phyloP scores from a whole-genome alignment of 2,329 filamentous ascomycete species.

The Cladorrhinum sp. region DNA sequence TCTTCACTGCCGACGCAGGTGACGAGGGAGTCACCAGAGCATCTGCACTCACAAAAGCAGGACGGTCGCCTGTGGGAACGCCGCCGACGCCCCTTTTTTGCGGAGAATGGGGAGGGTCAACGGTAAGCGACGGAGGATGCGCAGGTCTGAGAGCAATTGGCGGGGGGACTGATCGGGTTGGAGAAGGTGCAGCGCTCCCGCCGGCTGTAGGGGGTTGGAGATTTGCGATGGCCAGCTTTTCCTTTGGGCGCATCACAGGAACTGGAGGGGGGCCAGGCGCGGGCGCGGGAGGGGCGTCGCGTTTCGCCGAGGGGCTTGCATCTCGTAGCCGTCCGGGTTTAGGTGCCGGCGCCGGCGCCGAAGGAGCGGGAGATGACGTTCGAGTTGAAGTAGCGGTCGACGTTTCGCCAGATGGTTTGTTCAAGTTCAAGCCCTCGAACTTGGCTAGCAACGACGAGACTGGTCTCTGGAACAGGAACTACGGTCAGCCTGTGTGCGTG shows the following conservation, averaged over 20 bases:
- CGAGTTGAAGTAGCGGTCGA: slow-evolving; percentile 35
- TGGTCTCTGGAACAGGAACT: slow-evolving; percentile 56
- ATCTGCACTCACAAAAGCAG: slow-evolving; percentile 48
- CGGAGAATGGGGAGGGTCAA: slow-evolving; percentile 69
- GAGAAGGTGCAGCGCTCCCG: slow-evolving; percentile 29
- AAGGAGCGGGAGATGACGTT: slow-evolving; percentile 34
- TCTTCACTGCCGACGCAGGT: slow-evolving; percentile 42
- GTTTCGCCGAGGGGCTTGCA: slow-evolving; percentile 36
- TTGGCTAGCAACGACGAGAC: slow-evolving; percentile 78
- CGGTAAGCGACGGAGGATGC: slow-evolving; percentile 61
- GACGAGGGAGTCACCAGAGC: slow-evolving; percentile 40
- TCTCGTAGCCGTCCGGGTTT: slow-evolving; percentile 45
- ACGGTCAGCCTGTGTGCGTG: slow-evolving; percentile 18
- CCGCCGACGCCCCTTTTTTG: slow-evolving; percentile 45
- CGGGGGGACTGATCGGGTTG: slow-evolving; percentile 46
- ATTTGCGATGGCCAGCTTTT: slow-evolving; percentile 37
- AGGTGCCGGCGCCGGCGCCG: slow-evolving; percentile 18
- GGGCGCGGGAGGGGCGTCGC: slow-evolving; percentile 30
- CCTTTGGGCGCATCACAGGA: slow-evolving; percentile 26
- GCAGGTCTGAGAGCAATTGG: slow-evolving; percentile 44
- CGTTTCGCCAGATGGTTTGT: slow-evolving; percentile 43
- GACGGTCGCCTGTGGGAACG: slow-evolving; percentile 39
- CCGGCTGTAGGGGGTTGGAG: slow-evolving; percentile 39
- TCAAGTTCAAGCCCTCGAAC: slow-evolving; percentile 77
- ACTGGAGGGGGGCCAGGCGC: slow-evolving; percentile 18